phyloP scores from a whole-genome alignment of 2,329 filamentous ascomycete genomes.

The Ceratocystis eucalypticola region DNA sequence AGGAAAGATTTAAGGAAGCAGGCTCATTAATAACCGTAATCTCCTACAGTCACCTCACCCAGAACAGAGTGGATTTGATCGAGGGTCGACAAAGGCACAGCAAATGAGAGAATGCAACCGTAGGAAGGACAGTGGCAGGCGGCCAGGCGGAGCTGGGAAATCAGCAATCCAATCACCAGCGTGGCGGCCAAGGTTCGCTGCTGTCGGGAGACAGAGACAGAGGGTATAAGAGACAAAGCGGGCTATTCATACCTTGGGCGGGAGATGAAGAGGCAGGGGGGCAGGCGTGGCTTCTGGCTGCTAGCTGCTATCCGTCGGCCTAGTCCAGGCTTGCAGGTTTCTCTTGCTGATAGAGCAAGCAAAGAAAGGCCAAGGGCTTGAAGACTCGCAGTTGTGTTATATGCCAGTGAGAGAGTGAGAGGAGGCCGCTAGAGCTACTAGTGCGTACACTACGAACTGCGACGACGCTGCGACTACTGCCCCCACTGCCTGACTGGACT shows the following conservation, averaged over 20 bases:
- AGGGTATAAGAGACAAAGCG: not conserved
- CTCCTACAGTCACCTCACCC: not conserved
- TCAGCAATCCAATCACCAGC: not conserved
- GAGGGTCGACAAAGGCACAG: not conserved
- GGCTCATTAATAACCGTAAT: not conserved
- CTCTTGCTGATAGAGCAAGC: too few relatives aligned
- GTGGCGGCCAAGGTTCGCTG: not conserved
- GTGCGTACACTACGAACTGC: too few relatives aligned
- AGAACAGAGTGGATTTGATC: not conserved
- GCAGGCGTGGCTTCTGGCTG: not conserved
- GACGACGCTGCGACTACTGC: too few relatives aligned
- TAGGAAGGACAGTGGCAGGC: not conserved
- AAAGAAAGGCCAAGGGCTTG: too few relatives aligned
- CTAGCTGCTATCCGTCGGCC: too few relatives aligned
- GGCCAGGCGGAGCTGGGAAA: not conserved
- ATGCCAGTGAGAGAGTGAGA: too few relatives aligned
- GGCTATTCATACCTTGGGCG: not conserved
- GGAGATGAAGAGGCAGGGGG: not conserved
- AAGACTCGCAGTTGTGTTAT: too few relatives aligned
- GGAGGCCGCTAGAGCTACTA: too few relatives aligned
- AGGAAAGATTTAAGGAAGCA: not conserved
- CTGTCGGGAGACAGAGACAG: not conserved
- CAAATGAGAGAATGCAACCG: slow-evolving; percentile 4
- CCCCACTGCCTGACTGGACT: too few relatives aligned
- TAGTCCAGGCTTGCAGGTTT: too few relatives aligned